Base-by-base conservation (phyloP, 352 stramenopile genomes). In the Pythium diclinum region DNA sequence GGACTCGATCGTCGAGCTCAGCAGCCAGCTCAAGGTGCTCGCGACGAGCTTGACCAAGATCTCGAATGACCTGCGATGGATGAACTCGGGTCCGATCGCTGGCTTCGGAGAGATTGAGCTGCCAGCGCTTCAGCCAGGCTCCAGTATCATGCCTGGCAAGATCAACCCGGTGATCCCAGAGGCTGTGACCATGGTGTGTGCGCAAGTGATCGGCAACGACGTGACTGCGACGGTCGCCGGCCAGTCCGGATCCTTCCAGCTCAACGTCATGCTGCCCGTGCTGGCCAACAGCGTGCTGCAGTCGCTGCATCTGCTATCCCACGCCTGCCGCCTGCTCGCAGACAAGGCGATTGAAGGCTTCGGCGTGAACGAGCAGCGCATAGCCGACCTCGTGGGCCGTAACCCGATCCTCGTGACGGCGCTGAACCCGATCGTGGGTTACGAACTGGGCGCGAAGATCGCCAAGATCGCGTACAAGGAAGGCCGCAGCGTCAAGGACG, bases 81-180 rank as follows among this genome's bases (percentile, higher is more conserved):
- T 98, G 60, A 94, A 89, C 49, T 96, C 81, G 57, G 96, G 96
- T 17, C 96, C 96, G 25, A 81, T 96, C 60, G 97, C 92, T 56
- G 96, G 96, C 23, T 71, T 99, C 4, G 92, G 94, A 19, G 96
- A 99, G 75, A 82, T 97, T 32, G 78, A 76, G 60, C 75, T 97
- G 6, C 94, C 94, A 11, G 90, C 83, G 21, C 95, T 98, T 54
- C 93, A 98, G 77, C 95, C 95, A 7, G 95, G 95, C 32, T 93
- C 75, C 47, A 96, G 79, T 60, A 99, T 99, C 78, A 99, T 99
- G 96, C 96, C 96, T 8, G 96, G 96, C 21, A 99, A 99, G 77
- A 96, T 98, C 46, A 99, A 99, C 77, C 96, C 96, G 17, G 77
- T 80, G 33, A 77, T 83, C 54, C 76, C 73, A 6, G 78, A 87